Evolutionary conservation across 2,329 filamentous ascomycete species (phyloP), one percentile per base, ranked within the genome.

Genomic region (Trichoderma gracile): DNA sequence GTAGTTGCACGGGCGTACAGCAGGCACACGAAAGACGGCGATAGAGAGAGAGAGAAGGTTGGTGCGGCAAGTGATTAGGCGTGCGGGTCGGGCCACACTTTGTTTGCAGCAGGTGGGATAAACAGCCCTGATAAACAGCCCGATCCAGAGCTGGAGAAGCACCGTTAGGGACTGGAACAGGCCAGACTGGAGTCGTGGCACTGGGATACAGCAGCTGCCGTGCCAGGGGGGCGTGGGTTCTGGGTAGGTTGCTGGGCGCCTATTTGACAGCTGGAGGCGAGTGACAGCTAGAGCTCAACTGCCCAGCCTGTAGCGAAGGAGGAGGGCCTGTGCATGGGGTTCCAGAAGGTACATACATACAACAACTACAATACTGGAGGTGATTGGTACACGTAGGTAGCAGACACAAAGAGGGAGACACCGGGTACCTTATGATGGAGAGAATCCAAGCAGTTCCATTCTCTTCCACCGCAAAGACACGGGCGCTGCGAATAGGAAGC

Each of bases 401-500:
- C 27, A 50, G 47, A 25, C 21, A 23, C 7, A 27, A 8, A 2
- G 14, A 23, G 27, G 47, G 19, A 50, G 47, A 30, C 10, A 19
- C n/a, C n/a, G n/a, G n/a, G n/a, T n/a, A n/a, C n/a, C n/a, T n/a
- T n/a, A n/a, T n/a, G n/a, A n/a, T n/a, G n/a, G n/a, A n/a, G n/a
- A n/a, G n/a, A 59, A 50, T 25, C 45, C 21, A 42, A 15, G 2
- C 15, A 33, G 17, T 42, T 59, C 46, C 17, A 15, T 27, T 23
- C 17, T 15, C 9, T 59, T 59, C 45, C 21, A 50, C 30, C 30
- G 21, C 30, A 2, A 9, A 33, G n/a, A 25, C 17, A 27, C 30
- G n/a, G 10, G 30, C 7, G 21, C 30, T 50, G 30, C 56, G 43
- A 59, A 59, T 59, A 50, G 56, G 56, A 42, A 23, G 14, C 45